Percentiles rank a stretch among this genome's conserved stretches.
phyloP scores from a whole-genome alignment of 495 filamentous ascomycete genomes.

The Cercophora scortea region DNA sequence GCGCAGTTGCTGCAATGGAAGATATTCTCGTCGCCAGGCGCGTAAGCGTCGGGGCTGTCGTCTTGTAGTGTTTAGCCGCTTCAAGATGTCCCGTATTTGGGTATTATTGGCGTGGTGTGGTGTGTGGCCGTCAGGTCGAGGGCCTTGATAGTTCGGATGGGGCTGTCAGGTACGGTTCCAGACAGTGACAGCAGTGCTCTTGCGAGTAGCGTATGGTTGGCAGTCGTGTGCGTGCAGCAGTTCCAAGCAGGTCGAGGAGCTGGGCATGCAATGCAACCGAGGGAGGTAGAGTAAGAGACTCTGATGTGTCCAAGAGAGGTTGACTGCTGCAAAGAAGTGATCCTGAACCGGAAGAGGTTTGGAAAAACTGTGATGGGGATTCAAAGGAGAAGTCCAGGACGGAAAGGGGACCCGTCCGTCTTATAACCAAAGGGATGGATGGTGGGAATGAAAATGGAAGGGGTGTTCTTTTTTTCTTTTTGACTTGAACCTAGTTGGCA shows the following conservation, averaged over 20 bases:
- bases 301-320: neutral
- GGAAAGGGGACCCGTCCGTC: constrained; percentile 19
- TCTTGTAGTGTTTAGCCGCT: neutral
- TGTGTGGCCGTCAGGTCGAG: neutral
- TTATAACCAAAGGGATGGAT: constrained; percentile 23
- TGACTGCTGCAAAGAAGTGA: constrained; percentile 1
- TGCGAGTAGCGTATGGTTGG: no score
- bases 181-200: neutral
- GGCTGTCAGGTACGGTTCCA: constrained; percentile 1
- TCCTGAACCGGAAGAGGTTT: constrained; percentile 9
- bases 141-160: neutral
- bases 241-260: constrained; percentile 4
- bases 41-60: constrained; percentile 1
- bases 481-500: constrained; percentile 11
- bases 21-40: constrained; percentile 4
- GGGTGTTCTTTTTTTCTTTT: constrained; percentile 12
- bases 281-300: neutral
- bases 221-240: constrained; percentile 1
- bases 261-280: neutral
- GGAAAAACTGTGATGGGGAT: constrained; percentile 19
- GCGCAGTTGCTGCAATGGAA: constrained; percentile 12
- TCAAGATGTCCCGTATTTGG: neutral
- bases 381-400: constrained; percentile 16
- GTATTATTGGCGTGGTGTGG: neutral
- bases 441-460: constrained; percentile 19